Conservation (phyloP, 441 rosid species). For the Corymbia calophylla region DNA sequence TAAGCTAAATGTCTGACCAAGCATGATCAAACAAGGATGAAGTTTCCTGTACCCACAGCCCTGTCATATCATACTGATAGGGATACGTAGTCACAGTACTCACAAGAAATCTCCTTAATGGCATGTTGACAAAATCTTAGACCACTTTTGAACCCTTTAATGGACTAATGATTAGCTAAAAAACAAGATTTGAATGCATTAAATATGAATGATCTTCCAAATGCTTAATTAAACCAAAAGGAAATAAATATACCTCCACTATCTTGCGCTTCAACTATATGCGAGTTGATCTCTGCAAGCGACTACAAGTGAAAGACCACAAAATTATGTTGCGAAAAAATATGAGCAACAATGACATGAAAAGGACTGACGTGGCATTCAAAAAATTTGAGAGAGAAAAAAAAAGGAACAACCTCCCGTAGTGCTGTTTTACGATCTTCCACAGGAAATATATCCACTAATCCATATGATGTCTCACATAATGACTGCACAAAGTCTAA, state of each 20-base stretch:
- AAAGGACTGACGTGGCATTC: background rate
- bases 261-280: conserved; percentile 68
- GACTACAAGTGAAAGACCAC: conserved; percentile 41
- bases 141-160: background rate
- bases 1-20: background rate
- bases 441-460: conserved; percentile 92
- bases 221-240: background rate
- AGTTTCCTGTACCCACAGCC: background rate
- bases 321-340: background rate
- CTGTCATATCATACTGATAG: background rate
- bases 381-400: conserved; percentile 1
- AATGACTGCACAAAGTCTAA: conserved; percentile 88
- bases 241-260: conserved; percentile 62
- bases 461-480: conserved; percentile 94
- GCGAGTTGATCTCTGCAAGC: conserved; percentile 83
- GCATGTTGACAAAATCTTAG: background rate
- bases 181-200: background rate
- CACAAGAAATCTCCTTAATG: background rate
- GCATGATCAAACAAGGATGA: background rate
- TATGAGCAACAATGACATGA: background rate
- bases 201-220: background rate
- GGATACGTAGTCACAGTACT: background rate
- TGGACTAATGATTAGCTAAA: background rate
- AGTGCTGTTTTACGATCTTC: conserved; percentile 97
- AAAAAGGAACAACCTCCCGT: conserved; percentile 59